phyloP scores from a whole-genome alignment of 305 asterid genomes.

The Caryopteris hybrid region DNA sequence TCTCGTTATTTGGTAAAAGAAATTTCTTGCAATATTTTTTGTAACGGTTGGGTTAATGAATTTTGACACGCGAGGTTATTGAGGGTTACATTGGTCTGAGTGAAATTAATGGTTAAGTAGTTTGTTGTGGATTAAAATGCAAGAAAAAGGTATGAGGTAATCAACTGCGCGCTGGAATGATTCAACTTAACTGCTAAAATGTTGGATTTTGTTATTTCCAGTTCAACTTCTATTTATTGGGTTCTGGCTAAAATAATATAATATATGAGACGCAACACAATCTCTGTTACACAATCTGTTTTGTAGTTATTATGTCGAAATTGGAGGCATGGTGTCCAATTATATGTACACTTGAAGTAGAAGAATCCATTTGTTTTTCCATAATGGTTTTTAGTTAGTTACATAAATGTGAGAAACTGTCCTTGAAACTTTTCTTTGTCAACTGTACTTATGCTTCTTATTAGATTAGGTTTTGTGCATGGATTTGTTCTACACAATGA shows the following conservation, averaged over 20 bases:
- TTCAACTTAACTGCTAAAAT: not conserved
- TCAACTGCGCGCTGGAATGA: not conserved
- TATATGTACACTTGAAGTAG: not conserved
- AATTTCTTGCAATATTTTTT: no score
- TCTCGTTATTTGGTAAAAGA: slow-evolving; percentile 67
- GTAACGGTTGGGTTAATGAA: no score
- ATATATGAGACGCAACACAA: not conserved
- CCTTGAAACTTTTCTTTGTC: not conserved
- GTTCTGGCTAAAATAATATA: not conserved
- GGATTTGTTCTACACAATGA: not conserved
- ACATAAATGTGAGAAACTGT: not conserved
- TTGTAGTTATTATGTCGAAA: not conserved
- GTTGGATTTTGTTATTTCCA: not conserved
- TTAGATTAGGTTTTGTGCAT: not conserved
- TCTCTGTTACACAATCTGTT: not conserved
- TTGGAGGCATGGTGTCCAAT: not conserved
- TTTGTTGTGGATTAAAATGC: not conserved
- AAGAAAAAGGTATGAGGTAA: not conserved
- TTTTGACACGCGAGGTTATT: no score
- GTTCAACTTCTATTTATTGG: not conserved
- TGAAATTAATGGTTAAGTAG: no score
- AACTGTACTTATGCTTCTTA: not conserved
- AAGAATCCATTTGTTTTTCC: not conserved
- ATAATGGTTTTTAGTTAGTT: not conserved
- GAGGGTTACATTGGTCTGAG: no score